Conservation (phyloP, 306 rosid species). For the Mucuna pruriens region DNA sequence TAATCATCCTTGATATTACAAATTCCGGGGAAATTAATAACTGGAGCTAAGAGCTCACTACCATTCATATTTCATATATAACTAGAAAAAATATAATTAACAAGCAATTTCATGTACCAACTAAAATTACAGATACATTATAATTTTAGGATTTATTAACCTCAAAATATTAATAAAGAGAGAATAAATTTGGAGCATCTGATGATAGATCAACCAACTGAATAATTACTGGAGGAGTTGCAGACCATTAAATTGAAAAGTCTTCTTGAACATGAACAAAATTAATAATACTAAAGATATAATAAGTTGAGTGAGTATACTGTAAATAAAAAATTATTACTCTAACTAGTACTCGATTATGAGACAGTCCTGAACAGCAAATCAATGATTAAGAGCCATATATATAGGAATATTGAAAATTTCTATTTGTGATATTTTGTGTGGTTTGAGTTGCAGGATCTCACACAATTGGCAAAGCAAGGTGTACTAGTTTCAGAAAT, state of each 20-base stretch:
- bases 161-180: background rate
- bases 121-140: background rate
- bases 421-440: background rate
- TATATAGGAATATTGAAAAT: background rate
- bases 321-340: background rate
- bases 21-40: background rate
- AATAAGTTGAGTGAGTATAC: background rate
- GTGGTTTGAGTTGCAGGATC: slow-evolving; percentile 49
- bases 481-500: slow-evolving; percentile 59
- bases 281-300: background rate
- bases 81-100: background rate
- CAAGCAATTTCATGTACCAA: background rate
- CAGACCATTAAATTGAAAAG: too few species aligned
- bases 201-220: too few species aligned
- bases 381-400: background rate
- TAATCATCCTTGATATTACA: background rate
- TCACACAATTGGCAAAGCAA: slow-evolving; percentile 80
- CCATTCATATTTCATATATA: background rate
- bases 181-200: too few species aligned
- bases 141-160: background rate
- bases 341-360: background rate
- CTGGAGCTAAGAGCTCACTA: background rate
- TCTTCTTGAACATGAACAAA: too few species aligned
- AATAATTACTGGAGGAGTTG: too few species aligned
- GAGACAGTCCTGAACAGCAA: background rate